Evolutionary conservation across 768 basidiomycete genomes (phyloP), one percentile per base, ranked within the genome.

Genomic region (Brasilioporus rufonigricans): DNA sequence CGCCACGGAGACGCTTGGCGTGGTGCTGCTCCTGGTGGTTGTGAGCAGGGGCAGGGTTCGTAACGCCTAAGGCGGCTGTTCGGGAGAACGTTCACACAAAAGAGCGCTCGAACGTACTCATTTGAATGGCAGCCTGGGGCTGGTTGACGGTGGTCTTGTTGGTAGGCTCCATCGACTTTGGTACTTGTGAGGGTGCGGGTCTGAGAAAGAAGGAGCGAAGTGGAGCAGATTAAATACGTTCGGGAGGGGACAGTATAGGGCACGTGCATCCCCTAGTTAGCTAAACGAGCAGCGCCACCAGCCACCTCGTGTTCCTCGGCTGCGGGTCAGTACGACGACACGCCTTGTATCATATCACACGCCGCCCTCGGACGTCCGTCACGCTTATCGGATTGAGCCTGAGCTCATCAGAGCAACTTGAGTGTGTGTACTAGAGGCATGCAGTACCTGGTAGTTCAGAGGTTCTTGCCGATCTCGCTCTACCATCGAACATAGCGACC

Each of bases 1-100:
- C 87, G 56, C 88, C 88, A 52, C 88, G 83, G 46, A 89, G 66
- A 56, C 86, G 83, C 50, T 75, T 76, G 5, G 83, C 80, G 40
- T 72, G 73, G 55, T 77, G 67, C 23, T 68, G 72, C 44, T 73
- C 71, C 55, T 71, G 73, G 53, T 79, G 73, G 52, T 76, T 73
- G 47, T 75, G 71, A 10, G 71, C 65, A 21, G 76, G 66, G 21
- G 76, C 70, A 16, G 77, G 76, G 66, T 74, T 78, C 73, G 79
- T 76, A 6, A 75, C 74, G 60, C 72, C 83, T 85, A 49, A 3
- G 4, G 36, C 9, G 14, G 40, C 27, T 32, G 44, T 51, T 53
- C 33, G 26, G 5, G 5, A 33, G 36, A 24, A 7, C 10, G 11
- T 2, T 14, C 5, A 36, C 0, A 4, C n/a, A 9, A 1, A 16